These are phyloP conservation scores for Crithidia fasciculata DNA, from an alignment of 208 protist genomes.

Conservation along the genomic window DNA sequence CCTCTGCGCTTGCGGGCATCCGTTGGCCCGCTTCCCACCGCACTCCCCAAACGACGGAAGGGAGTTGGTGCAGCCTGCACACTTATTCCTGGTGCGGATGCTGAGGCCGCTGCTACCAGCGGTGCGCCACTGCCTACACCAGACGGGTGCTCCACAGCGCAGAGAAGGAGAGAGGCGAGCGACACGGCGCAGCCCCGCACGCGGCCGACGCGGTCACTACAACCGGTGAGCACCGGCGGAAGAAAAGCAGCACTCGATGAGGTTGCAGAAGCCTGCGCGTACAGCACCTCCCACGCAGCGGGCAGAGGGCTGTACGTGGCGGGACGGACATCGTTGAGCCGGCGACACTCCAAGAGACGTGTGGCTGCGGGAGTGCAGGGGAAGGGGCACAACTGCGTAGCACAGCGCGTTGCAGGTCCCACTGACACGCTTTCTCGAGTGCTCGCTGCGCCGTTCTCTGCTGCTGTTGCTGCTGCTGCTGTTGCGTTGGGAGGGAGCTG, in stretches of 20 bases:
- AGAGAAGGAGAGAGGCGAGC: constrained; percentile 7
- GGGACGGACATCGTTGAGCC: constrained; percentile 15
- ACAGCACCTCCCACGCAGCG: constrained; percentile 25
- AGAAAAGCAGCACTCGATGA: neutral
- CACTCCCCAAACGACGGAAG: no score
- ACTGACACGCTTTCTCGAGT: no score
- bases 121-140: no score
- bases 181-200: neutral
- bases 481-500: no score
- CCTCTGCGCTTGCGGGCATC: neutral
- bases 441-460: neutral
- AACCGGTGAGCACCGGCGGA: constrained; percentile 8
- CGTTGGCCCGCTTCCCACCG: no score
- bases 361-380: neutral
- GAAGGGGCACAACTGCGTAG: constrained; percentile 6
- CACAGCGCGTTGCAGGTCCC: neutral
- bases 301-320: constrained; percentile 28
- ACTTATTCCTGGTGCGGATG: no score
- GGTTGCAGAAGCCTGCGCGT: neutral
- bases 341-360: constrained; percentile 10
- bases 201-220: neutral
- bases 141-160: neutral
- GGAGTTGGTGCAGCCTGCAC: no score
- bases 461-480: neutral
- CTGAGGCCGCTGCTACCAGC: no score